Evolutionary conservation across 2,329 filamentous ascomycete species (phyloP).

Genomic region (Davidsoniella eucalypti): DNA sequence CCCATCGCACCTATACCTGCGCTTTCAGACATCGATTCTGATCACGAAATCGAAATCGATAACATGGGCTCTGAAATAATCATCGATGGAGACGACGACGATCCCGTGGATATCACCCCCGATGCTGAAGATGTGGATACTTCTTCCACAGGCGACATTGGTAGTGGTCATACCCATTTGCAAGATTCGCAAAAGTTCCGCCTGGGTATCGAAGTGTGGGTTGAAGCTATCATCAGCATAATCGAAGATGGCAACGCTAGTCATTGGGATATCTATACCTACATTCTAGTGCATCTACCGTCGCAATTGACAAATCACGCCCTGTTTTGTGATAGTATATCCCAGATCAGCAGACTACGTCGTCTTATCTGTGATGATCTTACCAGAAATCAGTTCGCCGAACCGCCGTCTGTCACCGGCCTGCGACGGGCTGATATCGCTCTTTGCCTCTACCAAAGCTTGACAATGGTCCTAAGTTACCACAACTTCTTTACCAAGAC

Average conservation of each 20-base stretch:
- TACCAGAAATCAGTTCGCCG: slow-evolving; percentile 57
- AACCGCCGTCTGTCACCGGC: slow-evolving; percentile 63
- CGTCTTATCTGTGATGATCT: slow-evolving; percentile 70
- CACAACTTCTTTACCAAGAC: slow-evolving; percentile 68
- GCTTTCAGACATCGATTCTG: slow-evolving; percentile 10
- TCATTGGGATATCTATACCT: slow-evolving; percentile 89
- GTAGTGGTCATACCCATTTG: not conserved
- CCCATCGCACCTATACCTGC: slow-evolving; percentile 3
- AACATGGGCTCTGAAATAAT: slow-evolving; percentile 8
- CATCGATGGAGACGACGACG: slow-evolving; percentile 11
- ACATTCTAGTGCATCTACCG: slow-evolving; percentile 69
- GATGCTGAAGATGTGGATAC: slow-evolving; percentile 17
- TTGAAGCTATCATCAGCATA: slow-evolving; percentile 48
- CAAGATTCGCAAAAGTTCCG: slow-evolving; percentile 19
- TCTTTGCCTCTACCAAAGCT: slow-evolving; percentile 69
- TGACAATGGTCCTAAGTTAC: slow-evolving; percentile 83
- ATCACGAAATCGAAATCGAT: slow-evolving; percentile 4
- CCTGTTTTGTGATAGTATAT: slow-evolving; percentile 57
- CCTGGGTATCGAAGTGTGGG: slow-evolving; percentile 50
- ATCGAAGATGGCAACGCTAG: slow-evolving; percentile 16
- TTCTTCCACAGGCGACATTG: not conserved
- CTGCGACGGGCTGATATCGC: slow-evolving; percentile 78
- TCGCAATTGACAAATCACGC: slow-evolving; percentile 82
- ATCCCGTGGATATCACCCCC: slow-evolving; percentile 13
- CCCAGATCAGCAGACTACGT: slow-evolving; percentile 60